These are phyloP conservation scores for Xylaria polymorpha DNA, from an alignment of 2,329 filamentous ascomycete species.

Conservation along the genomic window DNA sequence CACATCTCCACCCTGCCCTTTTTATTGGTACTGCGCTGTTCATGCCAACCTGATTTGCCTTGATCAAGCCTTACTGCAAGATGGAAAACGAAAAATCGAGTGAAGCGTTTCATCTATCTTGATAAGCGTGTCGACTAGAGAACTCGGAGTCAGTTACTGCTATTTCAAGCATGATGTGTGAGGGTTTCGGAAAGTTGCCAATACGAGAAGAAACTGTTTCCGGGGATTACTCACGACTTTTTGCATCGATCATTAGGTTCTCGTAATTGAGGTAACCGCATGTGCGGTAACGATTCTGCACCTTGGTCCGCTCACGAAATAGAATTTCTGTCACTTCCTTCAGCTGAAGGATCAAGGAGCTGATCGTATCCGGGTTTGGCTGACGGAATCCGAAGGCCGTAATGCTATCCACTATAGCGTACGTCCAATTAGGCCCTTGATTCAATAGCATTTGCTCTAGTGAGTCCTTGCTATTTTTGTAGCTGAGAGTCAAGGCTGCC, in stretches of 20 bases:
- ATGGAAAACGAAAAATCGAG: slow-evolving; percentile 31
- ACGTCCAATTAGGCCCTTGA: slow-evolving; percentile 43
- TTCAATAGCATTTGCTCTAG: slow-evolving; percentile 42
- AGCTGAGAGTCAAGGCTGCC: slow-evolving; percentile 20
- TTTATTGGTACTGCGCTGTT: neutral
- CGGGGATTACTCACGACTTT: too few species aligned
- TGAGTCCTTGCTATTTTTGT: slow-evolving; percentile 36
- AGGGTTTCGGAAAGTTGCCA: too few species aligned
- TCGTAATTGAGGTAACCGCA: slow-evolving; percentile 13
- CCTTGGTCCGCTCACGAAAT: slow-evolving; percentile 22
- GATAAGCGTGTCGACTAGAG: slow-evolving; percentile 23
- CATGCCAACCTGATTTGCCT: neutral
- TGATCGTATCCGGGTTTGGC: slow-evolving; percentile 42
- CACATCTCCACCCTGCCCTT: neutral
- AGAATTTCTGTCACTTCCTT: slow-evolving; percentile 41
- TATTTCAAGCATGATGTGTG: too few species aligned
- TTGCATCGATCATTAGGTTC: slow-evolving; percentile 4
- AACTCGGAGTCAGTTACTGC: too few species aligned
- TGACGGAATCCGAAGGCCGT: slow-evolving; percentile 42
- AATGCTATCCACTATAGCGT: slow-evolving; percentile 36
- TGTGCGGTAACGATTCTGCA: slow-evolving; percentile 12
- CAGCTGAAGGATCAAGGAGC: slow-evolving; percentile 42
- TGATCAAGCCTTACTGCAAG: neutral
- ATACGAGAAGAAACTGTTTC: too few species aligned
- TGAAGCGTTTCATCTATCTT: slow-evolving; percentile 29